Evolutionary conservation across 108 stramenopile species (phyloP), one percentile per base, ranked within the genome.

Genomic region (Poteriospumella lacustris): DNA sequence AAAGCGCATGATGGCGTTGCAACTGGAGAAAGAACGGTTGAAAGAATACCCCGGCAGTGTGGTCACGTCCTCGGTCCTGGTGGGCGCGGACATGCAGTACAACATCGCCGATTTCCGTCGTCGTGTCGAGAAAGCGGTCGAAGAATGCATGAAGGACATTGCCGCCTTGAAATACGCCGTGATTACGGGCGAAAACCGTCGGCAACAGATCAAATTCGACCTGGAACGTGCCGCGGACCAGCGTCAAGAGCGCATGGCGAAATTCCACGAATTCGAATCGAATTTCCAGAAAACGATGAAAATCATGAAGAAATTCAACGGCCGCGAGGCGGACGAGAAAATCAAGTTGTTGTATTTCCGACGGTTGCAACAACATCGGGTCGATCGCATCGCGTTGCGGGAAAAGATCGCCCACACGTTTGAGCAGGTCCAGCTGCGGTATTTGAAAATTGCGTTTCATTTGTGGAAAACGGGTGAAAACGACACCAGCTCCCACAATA

Each of bases 11-110:
- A 34, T 73, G 33, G 33, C 31, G 19, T 56, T 73, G 42, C 36
- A 73, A 12, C 42, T 52, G 31, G 70, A 73, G 36, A 5, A 42
- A 73, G 70, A 73, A 44, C 36, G 70, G 36, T 26, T 73, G 9
- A 56, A 52, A 19, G 42, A 39, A 33, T 73, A 73, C 36, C 44
- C 9, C 31, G 5, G 12, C 5, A 28, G 9, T 26, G 44, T 52
- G 47, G 36, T 73, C 9, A 73, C 70, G 31, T 73, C 70, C 5
- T 12, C 3, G 5, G 41, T 73, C 70, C 36, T 73, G 36, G 29
- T 28, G 28, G 31, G 31, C 15, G 36, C 47, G 36, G 31, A 26
- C 24, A 73, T 73, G 70, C 43, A 44, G 33, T 73, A 73, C 42
- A 44, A 52, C 9, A 33, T 38, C 5, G 3, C 12, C 3, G 44